Base-by-base conservation (phyloP, 2,329 filamentous ascomycete species). In the Fusarium vanettenii region DNA sequence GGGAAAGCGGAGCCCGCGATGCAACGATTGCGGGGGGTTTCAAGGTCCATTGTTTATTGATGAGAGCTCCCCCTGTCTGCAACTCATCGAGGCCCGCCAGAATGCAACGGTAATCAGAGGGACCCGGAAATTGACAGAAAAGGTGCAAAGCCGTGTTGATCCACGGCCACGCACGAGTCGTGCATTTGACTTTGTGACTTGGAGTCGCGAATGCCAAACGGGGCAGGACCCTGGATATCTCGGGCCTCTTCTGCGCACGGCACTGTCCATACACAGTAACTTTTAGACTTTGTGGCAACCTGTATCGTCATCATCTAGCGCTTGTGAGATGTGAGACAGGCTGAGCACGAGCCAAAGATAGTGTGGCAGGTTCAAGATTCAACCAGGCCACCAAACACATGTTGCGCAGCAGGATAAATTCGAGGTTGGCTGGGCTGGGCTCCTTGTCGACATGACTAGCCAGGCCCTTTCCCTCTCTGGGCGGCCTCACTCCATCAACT, bases 81-180 rank as follows among this genome's bases (percentile, higher is more conserved):
- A 75, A 48, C 73, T 75, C 72, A 75, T 75, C 66, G 60, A 35
- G 48, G 69, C 62, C 72, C 72, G 66, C 72, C 45, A 59, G 60
- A 70, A 75, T 74, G 72, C 72, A 75, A 74, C 72, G 72, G 66
- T 75, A 70, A 74, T 74, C 70, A 75, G 73, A 74, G 66, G 70
- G 67, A 41, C 67, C 50, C 67, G 50, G 62, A 55, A 76, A 75
- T 68, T 55, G 73, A 71, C 73, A 75, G 35, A 39, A 59, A 33
- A 50, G 31, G 48, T 27, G n/a, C n/a, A 27, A 48, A 60, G 37
- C 25, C 39, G 48, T 50, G 57, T 63, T n/a, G 61, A 60, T 68
- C 48, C 64, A 75, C 64, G 48, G 60, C 20, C 50, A 48, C 43
- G 43, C 63, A 75, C 73, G 62, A 73, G 66, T 75, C 72, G 60